A percentile compares a stretch with the other conserved stretches of the same genome.
phyloP scores from a whole-genome alignment of 83 land plant genomes.

The Picea engelmannii region DNA sequence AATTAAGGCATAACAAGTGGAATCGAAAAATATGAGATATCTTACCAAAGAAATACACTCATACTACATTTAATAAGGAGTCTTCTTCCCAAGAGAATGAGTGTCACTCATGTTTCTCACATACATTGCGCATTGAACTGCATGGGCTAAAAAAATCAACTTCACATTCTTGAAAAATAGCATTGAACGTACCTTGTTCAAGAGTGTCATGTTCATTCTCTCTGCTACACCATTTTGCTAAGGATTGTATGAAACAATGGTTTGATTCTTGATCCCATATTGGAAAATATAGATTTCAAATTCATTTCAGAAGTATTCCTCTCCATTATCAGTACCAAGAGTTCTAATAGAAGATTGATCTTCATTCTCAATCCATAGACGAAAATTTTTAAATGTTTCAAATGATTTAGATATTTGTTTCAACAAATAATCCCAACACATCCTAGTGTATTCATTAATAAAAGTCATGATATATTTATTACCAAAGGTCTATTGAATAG shows the following conservation, averaged over 20 bases:
- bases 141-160: background rate
- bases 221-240: background rate
- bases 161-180: background rate
- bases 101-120: background rate
- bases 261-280: background rate
- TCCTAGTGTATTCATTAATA: background rate
- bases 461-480: background rate
- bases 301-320: background rate
- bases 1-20: background rate
- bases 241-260: background rate
- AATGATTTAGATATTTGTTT: background rate
- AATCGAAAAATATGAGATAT: background rate
- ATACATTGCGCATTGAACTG: background rate
- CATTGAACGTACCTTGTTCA: background rate
- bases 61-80: background rate
- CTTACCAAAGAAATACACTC: background rate
- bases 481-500: background rate
- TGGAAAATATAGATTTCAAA: background rate
- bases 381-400: background rate
- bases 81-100: background rate
- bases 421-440: background rate
- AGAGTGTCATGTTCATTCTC: no score
- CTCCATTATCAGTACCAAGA: background rate
- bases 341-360: background rate
- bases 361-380: background rate